Percentiles rank a stretch among this genome's conserved stretches.
Evolutionary conservation across 192 early-diverging fungal species (phyloP).

Genomic region (Funneliformis mosseae): DNA sequence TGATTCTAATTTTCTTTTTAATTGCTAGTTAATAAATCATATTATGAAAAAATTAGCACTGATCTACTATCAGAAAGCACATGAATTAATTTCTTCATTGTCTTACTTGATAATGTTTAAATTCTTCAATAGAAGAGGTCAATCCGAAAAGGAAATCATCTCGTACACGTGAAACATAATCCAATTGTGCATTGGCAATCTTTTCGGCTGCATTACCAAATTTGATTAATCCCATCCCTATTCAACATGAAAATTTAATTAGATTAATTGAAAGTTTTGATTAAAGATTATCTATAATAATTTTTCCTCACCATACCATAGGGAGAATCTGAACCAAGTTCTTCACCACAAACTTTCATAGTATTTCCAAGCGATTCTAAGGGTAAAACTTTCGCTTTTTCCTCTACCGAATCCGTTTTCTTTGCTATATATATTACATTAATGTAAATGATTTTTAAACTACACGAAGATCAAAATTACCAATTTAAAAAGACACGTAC

Average conservation of each 20-base stretch:
- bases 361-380: conserved; percentile 65
- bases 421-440: conserved; percentile 52
- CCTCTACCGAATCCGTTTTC: conserved; percentile 66
- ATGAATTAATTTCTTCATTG: conserved; percentile 42
- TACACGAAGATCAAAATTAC: conserved; percentile 12
- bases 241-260: background rate
- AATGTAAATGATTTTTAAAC: background rate
- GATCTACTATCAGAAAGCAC: background rate
- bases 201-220: conserved; percentile 52
- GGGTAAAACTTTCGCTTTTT: conserved; percentile 62
- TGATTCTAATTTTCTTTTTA: conserved; percentile 87
- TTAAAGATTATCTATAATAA: conserved; percentile 3
- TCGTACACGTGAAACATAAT: conserved; percentile 44
- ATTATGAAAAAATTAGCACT: background rate
- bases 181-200: conserved; percentile 50
- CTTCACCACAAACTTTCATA: conserved; percentile 64
- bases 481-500: conserved; percentile 35
- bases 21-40: conserved; percentile 44
- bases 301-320: conserved; percentile 43
- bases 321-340: conserved; percentile 42
- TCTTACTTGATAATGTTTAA: conserved; percentile 55
- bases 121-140: conserved; percentile 48
- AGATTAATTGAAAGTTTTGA: background rate
- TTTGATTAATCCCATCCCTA: conserved; percentile 55
- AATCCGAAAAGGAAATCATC: conserved; percentile 44